Percentiles rank a stretch among this genome's conserved stretches.
phyloP scores from a whole-genome alignment of 1,139 yeast species.

The Fermentozyma sake region DNA sequence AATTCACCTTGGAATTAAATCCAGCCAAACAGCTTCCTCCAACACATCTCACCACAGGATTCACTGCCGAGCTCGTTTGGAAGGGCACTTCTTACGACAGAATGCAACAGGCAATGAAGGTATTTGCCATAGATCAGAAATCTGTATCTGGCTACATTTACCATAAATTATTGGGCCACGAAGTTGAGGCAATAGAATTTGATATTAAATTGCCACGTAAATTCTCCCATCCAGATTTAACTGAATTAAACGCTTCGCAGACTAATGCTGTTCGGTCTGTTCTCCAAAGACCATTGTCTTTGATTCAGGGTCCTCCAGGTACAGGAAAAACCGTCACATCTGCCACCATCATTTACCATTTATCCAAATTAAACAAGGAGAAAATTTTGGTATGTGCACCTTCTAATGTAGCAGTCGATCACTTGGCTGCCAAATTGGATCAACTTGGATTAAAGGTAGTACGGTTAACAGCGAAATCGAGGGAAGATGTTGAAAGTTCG shows the following conservation, averaged over 20 bases:
- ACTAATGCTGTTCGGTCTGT: constrained; percentile 72
- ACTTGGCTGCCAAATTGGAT: constrained; percentile 70
- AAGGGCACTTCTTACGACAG: constrained; percentile 78
- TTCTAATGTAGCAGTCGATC: constrained; percentile 93
- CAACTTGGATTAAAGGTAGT: constrained; percentile 70
- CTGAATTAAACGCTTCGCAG: constrained; percentile 75
- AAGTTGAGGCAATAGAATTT: constrained; percentile 60
- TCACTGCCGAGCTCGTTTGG: constrained; percentile 89
- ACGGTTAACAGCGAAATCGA: constrained; percentile 67
- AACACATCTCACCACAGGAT: constrained; percentile 59
- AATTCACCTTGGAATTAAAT: constrained; percentile 67
- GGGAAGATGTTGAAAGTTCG: constrained; percentile 76
- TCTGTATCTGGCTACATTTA: constrained; percentile 76
- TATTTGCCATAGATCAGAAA: constrained; percentile 67
- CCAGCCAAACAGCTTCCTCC: constrained; percentile 39
- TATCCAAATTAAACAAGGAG: constrained; percentile 52
- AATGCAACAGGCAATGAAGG: constrained; percentile 74
- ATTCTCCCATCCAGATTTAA: constrained; percentile 63
- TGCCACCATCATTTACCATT: constrained; percentile 80
- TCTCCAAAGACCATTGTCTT: constrained; percentile 68
- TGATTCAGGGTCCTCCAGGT: constrained; percentile 98
- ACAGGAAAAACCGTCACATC: constrained; percentile 96
- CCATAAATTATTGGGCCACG: constrained; percentile 80
- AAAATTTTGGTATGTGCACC: constrained; percentile 88
- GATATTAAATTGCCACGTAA: constrained; percentile 55